A percentile compares a stretch with the other conserved stretches of the same genome.
These are phyloP conservation scores for Phytophthora pistaciae DNA, from an alignment of 352 stramenopile genomes.

Conservation along the genomic window DNA sequence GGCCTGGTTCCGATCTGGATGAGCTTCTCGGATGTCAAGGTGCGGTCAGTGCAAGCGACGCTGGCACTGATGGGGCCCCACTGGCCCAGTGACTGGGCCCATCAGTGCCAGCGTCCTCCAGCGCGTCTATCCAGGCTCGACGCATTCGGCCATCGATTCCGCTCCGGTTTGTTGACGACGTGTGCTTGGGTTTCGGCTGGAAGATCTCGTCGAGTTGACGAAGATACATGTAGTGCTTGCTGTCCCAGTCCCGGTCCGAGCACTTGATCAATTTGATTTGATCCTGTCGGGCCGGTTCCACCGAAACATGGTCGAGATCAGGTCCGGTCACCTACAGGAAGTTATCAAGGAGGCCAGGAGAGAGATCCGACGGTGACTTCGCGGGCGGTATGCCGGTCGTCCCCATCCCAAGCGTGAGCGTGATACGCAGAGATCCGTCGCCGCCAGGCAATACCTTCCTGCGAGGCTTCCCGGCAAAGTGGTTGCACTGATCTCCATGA, in stretches of 20 bases:
- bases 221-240: no score
- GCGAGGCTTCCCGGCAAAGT: no score
- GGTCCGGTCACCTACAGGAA: no score
- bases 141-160: slow-evolving; percentile 14
- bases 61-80: background rate
- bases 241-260: no score
- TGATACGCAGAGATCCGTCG: background rate
- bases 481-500: no score
- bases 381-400: background rate
- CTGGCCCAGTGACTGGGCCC: no score
- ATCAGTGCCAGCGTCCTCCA: no score
- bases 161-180: slow-evolving; percentile 14
- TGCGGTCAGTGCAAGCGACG: slow-evolving; percentile 5
- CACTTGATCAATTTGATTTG: no score
- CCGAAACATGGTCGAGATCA: background rate
- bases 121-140: slow-evolving; percentile 16
- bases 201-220: background rate
- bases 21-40: slow-evolving; percentile 16
- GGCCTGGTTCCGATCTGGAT: slow-evolving; percentile 29
- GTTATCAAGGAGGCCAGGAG: no score
- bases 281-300: background rate
- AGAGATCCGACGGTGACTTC: no score
- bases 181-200: background rate
- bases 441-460: background rate
- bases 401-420: background rate